Evolutionary conservation across 2,329 filamentous ascomycete species (phyloP), one percentile per base, ranked within the genome.

Genomic region (Fusarium sp.): DNA sequence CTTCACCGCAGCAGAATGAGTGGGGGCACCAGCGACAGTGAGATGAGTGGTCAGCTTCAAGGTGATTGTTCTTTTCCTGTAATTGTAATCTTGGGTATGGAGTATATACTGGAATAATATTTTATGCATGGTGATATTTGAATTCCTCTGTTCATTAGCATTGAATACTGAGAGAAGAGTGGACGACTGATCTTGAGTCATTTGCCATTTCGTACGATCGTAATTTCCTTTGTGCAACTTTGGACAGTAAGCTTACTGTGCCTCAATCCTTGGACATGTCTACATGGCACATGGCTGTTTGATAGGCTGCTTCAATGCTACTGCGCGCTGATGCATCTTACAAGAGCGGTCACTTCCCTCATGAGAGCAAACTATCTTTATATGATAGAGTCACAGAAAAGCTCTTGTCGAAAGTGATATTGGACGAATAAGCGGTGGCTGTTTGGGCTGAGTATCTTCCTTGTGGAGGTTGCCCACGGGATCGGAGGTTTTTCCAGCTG

Each of bases 1-100:
- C 23, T 19, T 42, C 49, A 42, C 49, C 49, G 19, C 49, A 34
- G 12, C 46, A 52, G 11, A 52, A n/a, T 21, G 30, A 52, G 49
- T 52, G 49, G 49, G 21, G 31, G n/a, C 23, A 52, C 18, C 34
- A 25, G 34, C 34, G 34, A 12, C 18, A 42, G 13, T 52, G 11
- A 42, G 3, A 16, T 16, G 9, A 23, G 41, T 11, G 21, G 41
- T 23, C 41, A 37, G 34, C 18, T 37, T 37, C 18, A 37, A 11
- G 12, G 10, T 37, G 34, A 37, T n/a, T 14, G 19, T 23, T 43
- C 21, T 6, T 2, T 8, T 23, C 25, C 21, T 43, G 19, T 43
- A 16, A 23, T 23, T 16, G 1, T 43, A 43, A 43, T 43, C 6
- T 6, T 25, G 6, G 7, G 41, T 43, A 43, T 4, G 6, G 19